Evolutionary conservation across 306 rosid species (phyloP).

Genomic region (Carpinus fangiana): DNA sequence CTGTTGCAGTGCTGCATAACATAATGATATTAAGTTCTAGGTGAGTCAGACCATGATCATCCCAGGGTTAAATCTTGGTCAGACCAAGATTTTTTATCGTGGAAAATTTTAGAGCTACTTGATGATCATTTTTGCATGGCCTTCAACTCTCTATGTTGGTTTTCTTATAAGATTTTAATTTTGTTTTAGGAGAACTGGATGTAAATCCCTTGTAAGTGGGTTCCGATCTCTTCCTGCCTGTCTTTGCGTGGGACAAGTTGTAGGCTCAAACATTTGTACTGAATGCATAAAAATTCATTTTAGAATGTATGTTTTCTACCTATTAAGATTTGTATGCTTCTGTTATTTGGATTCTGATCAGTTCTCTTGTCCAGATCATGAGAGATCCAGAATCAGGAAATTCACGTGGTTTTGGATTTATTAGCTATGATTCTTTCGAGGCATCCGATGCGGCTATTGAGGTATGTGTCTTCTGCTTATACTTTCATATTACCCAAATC

Average conservation of each 20-base stretch:
- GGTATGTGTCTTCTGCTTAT: constrained; percentile 43
- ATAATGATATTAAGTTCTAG: background rate
- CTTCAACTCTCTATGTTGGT: constrained; percentile 17
- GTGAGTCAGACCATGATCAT: background rate
- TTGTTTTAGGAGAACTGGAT: constrained; percentile 10
- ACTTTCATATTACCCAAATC: background rate
- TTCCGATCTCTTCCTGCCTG: constrained; percentile 2
- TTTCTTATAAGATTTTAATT: constrained; percentile 12
- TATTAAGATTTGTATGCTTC: background rate
- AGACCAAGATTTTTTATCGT: background rate
- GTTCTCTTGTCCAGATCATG: constrained; percentile 72
- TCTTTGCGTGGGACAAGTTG: background rate
- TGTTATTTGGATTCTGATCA: constrained; percentile 27
- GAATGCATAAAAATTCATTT: background rate
- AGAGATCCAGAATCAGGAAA: constrained; percentile 98
- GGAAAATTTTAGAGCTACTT: constrained; percentile 2
- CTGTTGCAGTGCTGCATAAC: background rate
- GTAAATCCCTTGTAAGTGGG: background rate
- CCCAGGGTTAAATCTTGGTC: background rate
- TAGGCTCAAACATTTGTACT: constrained; percentile 13
- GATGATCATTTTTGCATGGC: background rate
- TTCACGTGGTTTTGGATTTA: constrained; percentile 97
- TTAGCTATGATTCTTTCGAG: constrained; percentile 96
- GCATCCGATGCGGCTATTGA: constrained; percentile 99
- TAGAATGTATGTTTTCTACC: background rate